Percentiles rank a stretch among this genome's conserved stretches.
Evolutionary conservation across 2,329 filamentous ascomycete genomes (phyloP).

Genomic region (Xylaria arbuscula): DNA sequence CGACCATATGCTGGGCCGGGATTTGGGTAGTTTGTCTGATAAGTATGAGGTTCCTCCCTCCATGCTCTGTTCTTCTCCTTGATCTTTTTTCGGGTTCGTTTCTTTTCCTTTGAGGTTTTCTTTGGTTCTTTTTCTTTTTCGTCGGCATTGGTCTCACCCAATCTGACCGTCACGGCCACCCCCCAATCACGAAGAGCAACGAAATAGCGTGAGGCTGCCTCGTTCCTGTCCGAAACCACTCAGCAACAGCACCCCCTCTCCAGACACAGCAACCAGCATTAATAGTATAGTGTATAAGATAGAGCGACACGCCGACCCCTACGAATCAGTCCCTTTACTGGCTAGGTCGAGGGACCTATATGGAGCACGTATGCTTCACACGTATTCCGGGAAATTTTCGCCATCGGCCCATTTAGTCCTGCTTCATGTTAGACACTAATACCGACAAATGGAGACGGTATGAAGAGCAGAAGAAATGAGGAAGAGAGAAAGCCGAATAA

Average conservation of each 20-base stretch:
- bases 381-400: conserved; percentile 67
- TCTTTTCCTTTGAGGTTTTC: neutral
- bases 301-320: conserved; percentile 8
- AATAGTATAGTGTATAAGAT: conserved; percentile 10
- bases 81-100: neutral
- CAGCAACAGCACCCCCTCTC: neutral
- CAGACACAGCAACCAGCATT: neutral
- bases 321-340: conserved; percentile 6
- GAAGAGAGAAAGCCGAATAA: neutral
- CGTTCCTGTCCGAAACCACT: conserved; percentile 15
- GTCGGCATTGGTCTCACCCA: neutral
- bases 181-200: neutral
- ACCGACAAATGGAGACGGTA: neutral
- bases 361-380: conserved; percentile 19
- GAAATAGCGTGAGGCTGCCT: conserved; percentile 13
- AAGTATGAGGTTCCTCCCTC: neutral
- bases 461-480: neutral
- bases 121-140: neutral
- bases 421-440: conserved; percentile 31
- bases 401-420: conserved; percentile 49
- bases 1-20: neutral
- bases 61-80: neutral
- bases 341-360: neutral
- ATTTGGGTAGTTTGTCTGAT: neutral
- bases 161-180: neutral